Percentiles rank a stretch among this genome's conserved stretches.
Evolutionary conservation across 2,329 filamentous ascomycete species (phyloP).

Genomic region (Cryphonectria parasitica): DNA sequence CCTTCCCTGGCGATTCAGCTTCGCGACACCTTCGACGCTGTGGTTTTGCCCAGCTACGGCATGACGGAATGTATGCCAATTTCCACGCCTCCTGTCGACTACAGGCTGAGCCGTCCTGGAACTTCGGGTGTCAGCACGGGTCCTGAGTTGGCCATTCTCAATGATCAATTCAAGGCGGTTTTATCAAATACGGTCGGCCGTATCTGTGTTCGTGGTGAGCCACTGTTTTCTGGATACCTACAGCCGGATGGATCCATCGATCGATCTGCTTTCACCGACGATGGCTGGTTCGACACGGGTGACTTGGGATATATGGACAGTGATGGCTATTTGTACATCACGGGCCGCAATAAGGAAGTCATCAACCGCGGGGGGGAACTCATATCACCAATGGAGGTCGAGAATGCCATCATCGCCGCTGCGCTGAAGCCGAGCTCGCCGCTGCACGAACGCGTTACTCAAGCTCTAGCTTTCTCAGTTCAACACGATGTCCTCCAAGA

Average conservation of each 20-base stretch:
- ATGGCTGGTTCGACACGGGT: slow-evolving; percentile 85
- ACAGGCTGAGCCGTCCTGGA: slow-evolving; percentile 65
- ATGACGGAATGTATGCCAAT: slow-evolving; percentile 91
- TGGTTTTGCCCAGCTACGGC: slow-evolving; percentile 86
- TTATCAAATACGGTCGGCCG: slow-evolving; percentile 74
- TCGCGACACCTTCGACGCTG: slow-evolving; percentile 74
- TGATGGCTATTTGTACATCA: slow-evolving; percentile 84
- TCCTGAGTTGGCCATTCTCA: slow-evolving; percentile 78
- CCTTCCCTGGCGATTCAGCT: slow-evolving; percentile 82
- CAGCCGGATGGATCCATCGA: slow-evolving; percentile 78
- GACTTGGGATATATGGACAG: slow-evolving; percentile 82
- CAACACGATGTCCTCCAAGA: slow-evolving; percentile 27
- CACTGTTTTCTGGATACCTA: slow-evolving; percentile 83
- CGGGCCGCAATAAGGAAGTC: slow-evolving; percentile 89
- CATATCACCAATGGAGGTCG: slow-evolving; percentile 85
- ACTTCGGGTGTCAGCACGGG: slow-evolving; percentile 84
- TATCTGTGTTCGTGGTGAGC: slow-evolving; percentile 81
- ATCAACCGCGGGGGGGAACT: slow-evolving; percentile 93
- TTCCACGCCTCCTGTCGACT: slow-evolving; percentile 76
- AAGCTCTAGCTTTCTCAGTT: slow-evolving; percentile 23
- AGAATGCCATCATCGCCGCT: slow-evolving; percentile 58
- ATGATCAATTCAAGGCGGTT: slow-evolving; percentile 69
- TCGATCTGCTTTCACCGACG: slow-evolving; percentile 69
- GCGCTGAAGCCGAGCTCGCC: slow-evolving; percentile 20
- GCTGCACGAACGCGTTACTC: slow-evolving; percentile 10